A percentile compares a stretch with the other conserved stretches of the same genome.
These are phyloP conservation scores for Deuterostichococcus epilithicus DNA, from an alignment of 139 green algal species.

Conservation along the genomic window DNA sequence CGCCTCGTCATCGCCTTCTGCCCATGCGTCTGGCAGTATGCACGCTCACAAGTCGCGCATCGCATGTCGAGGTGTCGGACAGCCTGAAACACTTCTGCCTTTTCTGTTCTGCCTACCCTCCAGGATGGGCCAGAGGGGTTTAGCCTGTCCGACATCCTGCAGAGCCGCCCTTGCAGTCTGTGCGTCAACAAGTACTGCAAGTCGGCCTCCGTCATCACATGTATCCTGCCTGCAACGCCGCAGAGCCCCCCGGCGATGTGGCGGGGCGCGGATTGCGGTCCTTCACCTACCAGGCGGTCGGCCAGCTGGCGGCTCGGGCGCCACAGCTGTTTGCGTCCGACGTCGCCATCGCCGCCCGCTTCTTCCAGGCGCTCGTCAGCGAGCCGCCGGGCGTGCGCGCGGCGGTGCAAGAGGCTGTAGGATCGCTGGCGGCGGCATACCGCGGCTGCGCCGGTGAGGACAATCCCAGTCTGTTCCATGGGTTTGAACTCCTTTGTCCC, in stretches of 20 bases:
- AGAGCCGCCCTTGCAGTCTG: too few species aligned
- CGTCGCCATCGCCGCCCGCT: slow-evolving; percentile 46
- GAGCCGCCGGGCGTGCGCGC: slow-evolving; percentile 63
- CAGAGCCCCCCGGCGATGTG: slow-evolving; percentile 26
- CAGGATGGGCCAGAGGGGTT: too few species aligned
- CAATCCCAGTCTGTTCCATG: too few species aligned
- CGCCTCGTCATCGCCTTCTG: too few species aligned
- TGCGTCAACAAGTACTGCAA: too few species aligned
- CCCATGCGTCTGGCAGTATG: too few species aligned
- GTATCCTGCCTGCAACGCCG: not conserved
- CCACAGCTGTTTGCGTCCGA: slow-evolving; percentile 43
- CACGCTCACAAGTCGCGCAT: too few species aligned
- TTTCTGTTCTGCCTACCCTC: too few species aligned
- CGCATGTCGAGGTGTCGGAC: too few species aligned
- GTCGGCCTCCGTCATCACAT: not conserved
- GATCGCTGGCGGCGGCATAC: slow-evolving; percentile 55
- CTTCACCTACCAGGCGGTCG: slow-evolving; percentile 79
- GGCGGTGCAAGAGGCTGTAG: slow-evolving; percentile 63
- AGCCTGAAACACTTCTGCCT: too few species aligned
- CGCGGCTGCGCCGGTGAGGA: slow-evolving; percentile 22
- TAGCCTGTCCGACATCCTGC: too few species aligned
- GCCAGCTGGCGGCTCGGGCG: slow-evolving; percentile 58
- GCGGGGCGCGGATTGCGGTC: slow-evolving; percentile 48
- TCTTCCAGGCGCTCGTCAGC: slow-evolving; percentile 53
- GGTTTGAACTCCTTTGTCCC: too few species aligned